Evolutionary conservation across 805 yeast genomes (phyloP).

Genomic region (Kodamaea neixiangensis): DNA sequence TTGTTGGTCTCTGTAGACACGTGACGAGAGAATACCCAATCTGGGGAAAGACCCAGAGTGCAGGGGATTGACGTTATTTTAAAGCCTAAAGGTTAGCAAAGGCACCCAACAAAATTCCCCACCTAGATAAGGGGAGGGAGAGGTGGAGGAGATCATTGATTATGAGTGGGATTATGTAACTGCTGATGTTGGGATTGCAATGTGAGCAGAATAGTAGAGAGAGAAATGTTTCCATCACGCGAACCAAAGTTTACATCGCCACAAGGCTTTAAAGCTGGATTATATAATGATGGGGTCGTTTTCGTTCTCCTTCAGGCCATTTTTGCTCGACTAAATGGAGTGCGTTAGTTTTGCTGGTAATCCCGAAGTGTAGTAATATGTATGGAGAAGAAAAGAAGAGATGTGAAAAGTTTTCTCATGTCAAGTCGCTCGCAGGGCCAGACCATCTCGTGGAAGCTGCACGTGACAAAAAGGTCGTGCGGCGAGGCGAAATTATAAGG

Average conservation of each 20-base stretch:
- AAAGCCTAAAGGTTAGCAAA: background rate
- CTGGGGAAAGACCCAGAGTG: constrained; percentile 1
- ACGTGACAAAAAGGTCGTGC: background rate
- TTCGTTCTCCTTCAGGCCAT: constrained; percentile 50
- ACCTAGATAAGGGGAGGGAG: background rate
- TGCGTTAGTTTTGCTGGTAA: constrained; percentile 47
- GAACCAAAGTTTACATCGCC: constrained; percentile 33
- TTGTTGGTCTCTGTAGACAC: constrained; percentile 1
- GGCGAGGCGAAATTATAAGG: background rate
- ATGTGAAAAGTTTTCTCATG: constrained; percentile 4
- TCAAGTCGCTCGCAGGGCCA: background rate
- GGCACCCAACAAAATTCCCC: constrained; percentile 4
- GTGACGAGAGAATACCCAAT: background rate
- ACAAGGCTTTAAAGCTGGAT: constrained; percentile 27
- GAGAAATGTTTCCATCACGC: constrained; percentile 45
- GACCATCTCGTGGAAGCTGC: background rate
- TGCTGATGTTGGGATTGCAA: too few relatives aligned
- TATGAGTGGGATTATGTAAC: too few relatives aligned
- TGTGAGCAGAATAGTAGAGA: too few relatives aligned
- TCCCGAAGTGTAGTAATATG: constrained; percentile 42
- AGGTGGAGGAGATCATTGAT: background rate
- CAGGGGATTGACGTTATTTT: background rate
- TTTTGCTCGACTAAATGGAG: constrained; percentile 47
- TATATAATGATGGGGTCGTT: constrained; percentile 30
- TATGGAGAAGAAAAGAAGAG: constrained; percentile 20